Evolutionary conservation across 2,329 filamentous ascomycete genomes (phyloP).

Genomic region (Talaromyces amestolkiae): DNA sequence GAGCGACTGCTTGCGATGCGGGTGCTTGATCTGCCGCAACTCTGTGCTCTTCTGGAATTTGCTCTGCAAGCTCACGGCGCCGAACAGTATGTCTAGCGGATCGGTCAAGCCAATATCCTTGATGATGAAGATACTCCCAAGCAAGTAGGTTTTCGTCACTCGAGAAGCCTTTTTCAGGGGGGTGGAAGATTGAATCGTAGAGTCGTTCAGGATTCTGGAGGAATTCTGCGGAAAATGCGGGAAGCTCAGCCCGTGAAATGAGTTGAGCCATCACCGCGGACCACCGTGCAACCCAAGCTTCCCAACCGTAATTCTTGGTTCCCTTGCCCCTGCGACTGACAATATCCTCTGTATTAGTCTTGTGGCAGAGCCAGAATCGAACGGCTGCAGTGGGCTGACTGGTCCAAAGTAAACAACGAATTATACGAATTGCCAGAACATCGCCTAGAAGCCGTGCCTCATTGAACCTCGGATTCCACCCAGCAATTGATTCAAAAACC

Average conservation of each 20-base stretch:
- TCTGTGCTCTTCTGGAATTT: conserved; percentile 60
- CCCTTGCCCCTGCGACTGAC: conserved; percentile 81
- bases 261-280: conserved; percentile 61
- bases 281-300: conserved; percentile 85
- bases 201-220: conserved; percentile 26
- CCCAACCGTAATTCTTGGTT: conserved; percentile 86
- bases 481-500: conserved; percentile 82
- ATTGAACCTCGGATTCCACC: conserved; percentile 87
- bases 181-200: conserved; percentile 43
- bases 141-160: conserved; percentile 52
- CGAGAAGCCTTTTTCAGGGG: conserved; percentile 52
- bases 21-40: conserved; percentile 55
- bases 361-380: conserved; percentile 75
- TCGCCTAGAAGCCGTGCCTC: conserved; percentile 89
- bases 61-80: conserved; percentile 51
- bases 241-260: conserved; percentile 53
- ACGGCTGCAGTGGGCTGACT: conserved; percentile 76
- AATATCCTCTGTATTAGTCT: conserved; percentile 69
- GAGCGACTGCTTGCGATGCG: conserved; percentile 54
- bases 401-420: conserved; percentile 80
- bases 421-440: conserved; percentile 71
- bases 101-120: conserved; percentile 61
- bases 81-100: conserved; percentile 52
- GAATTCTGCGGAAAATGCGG: conserved; percentile 39
- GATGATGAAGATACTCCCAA: conserved; percentile 60